Conservation (phyloP, 2,329 filamentous ascomycete genomes). For the Penicillium sp. region DNA sequence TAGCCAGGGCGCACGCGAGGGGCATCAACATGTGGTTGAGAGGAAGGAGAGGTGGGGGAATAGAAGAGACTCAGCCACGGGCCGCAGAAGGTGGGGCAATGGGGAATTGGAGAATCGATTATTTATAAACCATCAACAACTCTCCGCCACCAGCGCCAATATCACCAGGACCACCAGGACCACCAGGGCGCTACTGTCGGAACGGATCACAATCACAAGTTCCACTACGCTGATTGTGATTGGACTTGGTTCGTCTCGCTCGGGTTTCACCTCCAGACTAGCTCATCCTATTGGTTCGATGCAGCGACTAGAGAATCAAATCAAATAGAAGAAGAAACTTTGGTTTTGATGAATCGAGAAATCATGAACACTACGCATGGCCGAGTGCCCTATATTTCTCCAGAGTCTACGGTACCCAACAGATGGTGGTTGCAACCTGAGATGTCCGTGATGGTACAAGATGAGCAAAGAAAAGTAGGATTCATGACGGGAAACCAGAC, state of each 20-base stretch:
- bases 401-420: too few species aligned
- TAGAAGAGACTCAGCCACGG: constrained; percentile 14
- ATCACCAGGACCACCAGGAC: constrained; percentile 1
- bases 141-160: constrained; percentile 26
- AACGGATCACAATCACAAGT: constrained; percentile 23
- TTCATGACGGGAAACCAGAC: constrained; percentile 3
- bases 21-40: neutral
- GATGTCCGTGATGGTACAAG: too few species aligned
- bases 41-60: constrained; percentile 3
- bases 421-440: too few species aligned
- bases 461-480: neutral
- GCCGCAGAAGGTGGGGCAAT: constrained; percentile 16
- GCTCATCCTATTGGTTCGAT: too few species aligned
- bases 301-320: too few species aligned
- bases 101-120: too few species aligned
- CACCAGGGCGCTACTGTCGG: constrained; percentile 19
- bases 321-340: neutral
- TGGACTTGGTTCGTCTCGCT: constrained; percentile 2
- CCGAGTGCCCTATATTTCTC: too few species aligned
- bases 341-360: neutral
- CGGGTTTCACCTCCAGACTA: constrained; percentile 18
- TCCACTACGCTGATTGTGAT: constrained; percentile 4
- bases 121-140: too few species aligned
- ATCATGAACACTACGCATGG: too few species aligned
- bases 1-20: neutral